Conservation (phyloP, 768 basidiomycete genomes). For the Boletus sensibilis region DNA sequence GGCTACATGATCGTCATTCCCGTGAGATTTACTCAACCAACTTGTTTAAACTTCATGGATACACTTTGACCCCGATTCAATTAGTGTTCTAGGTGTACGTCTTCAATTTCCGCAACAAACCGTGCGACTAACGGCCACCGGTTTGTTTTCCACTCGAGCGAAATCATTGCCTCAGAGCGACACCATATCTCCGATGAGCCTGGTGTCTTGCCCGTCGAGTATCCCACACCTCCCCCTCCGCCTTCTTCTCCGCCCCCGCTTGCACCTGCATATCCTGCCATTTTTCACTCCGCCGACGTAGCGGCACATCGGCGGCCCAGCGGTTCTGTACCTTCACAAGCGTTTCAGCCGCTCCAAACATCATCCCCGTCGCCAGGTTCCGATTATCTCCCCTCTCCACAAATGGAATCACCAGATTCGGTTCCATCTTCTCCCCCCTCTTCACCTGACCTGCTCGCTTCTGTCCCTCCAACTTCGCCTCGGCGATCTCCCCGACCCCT, state of each 20-base stretch:
- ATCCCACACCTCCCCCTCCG: conserved; percentile 31
- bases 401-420: conserved; percentile 23
- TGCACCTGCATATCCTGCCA: conserved; percentile 29
- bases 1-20: conserved; percentile 83
- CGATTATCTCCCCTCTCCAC: conserved; percentile 25
- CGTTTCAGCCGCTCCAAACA: conserved; percentile 23
- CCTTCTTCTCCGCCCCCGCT: conserved; percentile 34
- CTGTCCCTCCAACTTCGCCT: conserved; percentile 20
- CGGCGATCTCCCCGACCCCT: conserved; percentile 23
- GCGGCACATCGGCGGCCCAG: conserved; percentile 25
- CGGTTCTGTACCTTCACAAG: conserved; percentile 15
- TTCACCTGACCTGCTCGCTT: conserved; percentile 26
- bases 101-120: conserved; percentile 62
- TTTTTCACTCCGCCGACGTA: conserved; percentile 22
- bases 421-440: conserved; percentile 22
- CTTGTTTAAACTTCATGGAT: conserved; percentile 5
- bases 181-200: conserved; percentile 62
- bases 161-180: conserved; percentile 62
- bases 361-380: conserved; percentile 14
- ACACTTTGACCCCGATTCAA: conserved; percentile 13
- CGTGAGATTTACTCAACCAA: conserved; percentile 27
- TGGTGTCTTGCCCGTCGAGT: conserved; percentile 53
- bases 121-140: conserved; percentile 81
- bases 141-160: conserved; percentile 81
- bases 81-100: conserved; percentile 70